Evolutionary conservation across 2,329 filamentous ascomycete species (phyloP).

Genomic region (Monilinia fructigena): DNA sequence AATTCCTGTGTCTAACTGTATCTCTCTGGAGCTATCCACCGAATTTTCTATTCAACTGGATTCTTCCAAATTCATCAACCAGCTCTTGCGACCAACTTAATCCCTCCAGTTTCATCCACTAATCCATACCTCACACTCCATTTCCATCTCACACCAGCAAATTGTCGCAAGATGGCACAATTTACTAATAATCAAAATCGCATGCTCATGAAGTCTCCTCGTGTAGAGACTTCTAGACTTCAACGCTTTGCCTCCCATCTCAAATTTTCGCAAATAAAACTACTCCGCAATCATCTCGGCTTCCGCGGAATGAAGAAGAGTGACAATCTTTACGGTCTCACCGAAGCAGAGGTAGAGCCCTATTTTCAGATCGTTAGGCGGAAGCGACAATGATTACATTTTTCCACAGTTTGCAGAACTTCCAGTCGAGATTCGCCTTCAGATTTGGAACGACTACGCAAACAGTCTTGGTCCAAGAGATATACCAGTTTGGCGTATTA

Average conservation of each 20-base stretch:
- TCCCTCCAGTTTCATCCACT: background rate
- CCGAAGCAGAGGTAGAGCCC: background rate
- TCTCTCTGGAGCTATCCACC: background rate
- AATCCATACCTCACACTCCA: background rate
- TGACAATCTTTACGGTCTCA: background rate
- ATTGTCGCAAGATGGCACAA: background rate
- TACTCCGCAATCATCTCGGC: background rate
- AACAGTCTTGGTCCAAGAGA: background rate
- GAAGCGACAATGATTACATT: background rate
- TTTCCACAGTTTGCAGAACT: background rate
- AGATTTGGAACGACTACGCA: slow-evolving; percentile 1
- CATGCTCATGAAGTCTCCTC: background rate
- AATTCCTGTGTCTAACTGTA: too few species aligned
- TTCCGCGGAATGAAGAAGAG: slow-evolving; percentile 2
- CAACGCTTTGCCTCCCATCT: background rate
- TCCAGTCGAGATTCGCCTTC: slow-evolving; percentile 2
- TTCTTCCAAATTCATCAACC: background rate
- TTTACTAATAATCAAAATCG: background rate
- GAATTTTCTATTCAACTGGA: background rate
- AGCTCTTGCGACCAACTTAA: too few species aligned
- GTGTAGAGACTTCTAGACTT: background rate
- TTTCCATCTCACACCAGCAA: too few species aligned
- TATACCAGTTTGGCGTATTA: slow-evolving; percentile 4
- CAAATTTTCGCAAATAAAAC: background rate
- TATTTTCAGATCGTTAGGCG: background rate